Percentiles rank a stretch among this genome's conserved stretches.
These are phyloP conservation scores for Amborella trichopoda DNA, from an alignment of 164 flowering plant genomes.

Conservation along the genomic window DNA sequence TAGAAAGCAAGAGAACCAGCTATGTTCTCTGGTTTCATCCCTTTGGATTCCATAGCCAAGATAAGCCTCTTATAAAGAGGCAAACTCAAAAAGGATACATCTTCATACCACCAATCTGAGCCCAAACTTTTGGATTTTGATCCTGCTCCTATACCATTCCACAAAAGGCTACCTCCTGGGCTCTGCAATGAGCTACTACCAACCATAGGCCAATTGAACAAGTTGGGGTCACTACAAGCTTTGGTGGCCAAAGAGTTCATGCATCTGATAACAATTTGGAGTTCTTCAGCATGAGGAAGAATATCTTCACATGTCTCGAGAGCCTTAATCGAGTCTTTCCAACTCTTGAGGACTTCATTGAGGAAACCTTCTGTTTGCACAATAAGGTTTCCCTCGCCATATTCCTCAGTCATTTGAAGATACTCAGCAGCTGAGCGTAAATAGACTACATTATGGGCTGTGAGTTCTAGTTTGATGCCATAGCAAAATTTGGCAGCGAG, in stretches of 20 bases:
- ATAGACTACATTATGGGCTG: slow-evolving; percentile 41
- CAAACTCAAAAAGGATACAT: slow-evolving; percentile 40
- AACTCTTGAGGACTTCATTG: slow-evolving; percentile 36
- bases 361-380: slow-evolving; percentile 45
- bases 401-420: slow-evolving; percentile 59
- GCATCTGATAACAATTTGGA: slow-evolving; percentile 62
- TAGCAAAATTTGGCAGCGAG: slow-evolving; percentile 71
- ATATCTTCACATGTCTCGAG: slow-evolving; percentile 65
- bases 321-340: slow-evolving; percentile 52
- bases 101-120: slow-evolving; percentile 74
- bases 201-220: slow-evolving; percentile 40
- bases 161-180: slow-evolving; percentile 20
- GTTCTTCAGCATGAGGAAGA: slow-evolving; percentile 50
- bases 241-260: slow-evolving; percentile 57
- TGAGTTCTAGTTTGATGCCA: slow-evolving; percentile 54
- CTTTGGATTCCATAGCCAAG: slow-evolving; percentile 27
- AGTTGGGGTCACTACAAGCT: slow-evolving; percentile 50
- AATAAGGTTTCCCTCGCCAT: slow-evolving; percentile 56
- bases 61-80: slow-evolving; percentile 47
- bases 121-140: slow-evolving; percentile 17
- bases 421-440: slow-evolving; percentile 68
- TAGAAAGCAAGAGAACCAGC: slow-evolving; percentile 51
- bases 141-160: slow-evolving; percentile 51
- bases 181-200: slow-evolving; percentile 11
- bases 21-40: slow-evolving; percentile 45